Base-by-base conservation (phyloP, 768 basidiomycete species). In the Tylopilus felleus region DNA sequence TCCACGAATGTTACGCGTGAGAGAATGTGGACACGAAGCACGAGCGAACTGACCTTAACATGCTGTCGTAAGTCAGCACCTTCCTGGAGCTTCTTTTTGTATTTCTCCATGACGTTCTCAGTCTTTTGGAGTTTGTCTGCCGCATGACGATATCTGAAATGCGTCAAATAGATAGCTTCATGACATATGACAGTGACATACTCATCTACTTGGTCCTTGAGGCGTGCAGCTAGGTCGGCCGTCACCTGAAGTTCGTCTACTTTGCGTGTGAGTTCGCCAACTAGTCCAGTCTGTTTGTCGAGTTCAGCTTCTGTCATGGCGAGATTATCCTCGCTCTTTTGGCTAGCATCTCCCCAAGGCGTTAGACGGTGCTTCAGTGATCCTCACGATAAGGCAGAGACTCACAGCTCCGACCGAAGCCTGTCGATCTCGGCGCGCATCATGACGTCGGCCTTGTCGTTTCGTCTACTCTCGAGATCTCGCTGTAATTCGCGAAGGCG, bases 91-190 rank as follows among this genome's bases (percentile, higher is more conserved):
- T 98, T 99, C 80, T 92, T 95, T 75, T 95, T 96, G 72, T 98
- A 95, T 71, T 98, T 99, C 72, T 98, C 94, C 82, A 97, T 91
- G 27, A 97, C 94, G 65, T 95, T 95, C 73, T 98, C 97, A 1
- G 86, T 89, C 77, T 98, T 98, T 63, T 90, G 87, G 39, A 94
- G 75, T 60, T 85, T 90, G 63, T 98, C 97, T 4, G 91, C 89
- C 6, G 93, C 88, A 73, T 98, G 94, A 6, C 88, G 86, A 64
- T 93, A 92, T 66, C 93, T 96, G 55, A 25, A 39, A 35, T 31
- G 41, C 1, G 8, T 44, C 44, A 49, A 55, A 44, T 31, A 17
- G 14, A 12, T 8, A 43, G 31, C 53, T 49, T 48, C 25, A 27
- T 3, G 39, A 53, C 12, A 35, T 19, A 8, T 14, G 33, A 27